phyloP scores from a whole-genome alignment of 192 early-diverging fungal genomes.

The Coemansia sp. region DNA sequence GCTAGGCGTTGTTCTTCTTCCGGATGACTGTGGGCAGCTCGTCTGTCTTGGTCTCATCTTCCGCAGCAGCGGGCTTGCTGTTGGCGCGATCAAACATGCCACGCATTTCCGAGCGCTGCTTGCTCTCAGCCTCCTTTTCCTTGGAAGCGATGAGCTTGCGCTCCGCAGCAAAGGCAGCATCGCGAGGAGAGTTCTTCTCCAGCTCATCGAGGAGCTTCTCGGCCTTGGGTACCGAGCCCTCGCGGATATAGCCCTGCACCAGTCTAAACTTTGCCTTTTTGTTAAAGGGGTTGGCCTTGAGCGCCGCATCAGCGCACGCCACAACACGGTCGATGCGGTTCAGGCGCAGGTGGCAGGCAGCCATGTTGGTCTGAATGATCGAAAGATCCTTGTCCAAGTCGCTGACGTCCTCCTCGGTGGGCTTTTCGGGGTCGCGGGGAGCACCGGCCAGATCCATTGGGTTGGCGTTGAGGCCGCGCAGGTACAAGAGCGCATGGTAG shows the following conservation, averaged over 20 bases:
- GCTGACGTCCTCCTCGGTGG: slow-evolving; percentile 40
- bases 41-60: background rate
- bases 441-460: slow-evolving; percentile 17
- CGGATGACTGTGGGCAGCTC: background rate
- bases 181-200: slow-evolving; percentile 33
- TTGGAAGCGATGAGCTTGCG: slow-evolving; percentile 34
- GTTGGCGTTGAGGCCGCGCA: slow-evolving; percentile 39
- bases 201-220: slow-evolving; percentile 43
- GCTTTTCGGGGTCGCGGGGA: slow-evolving; percentile 18
- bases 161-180: slow-evolving; percentile 40
- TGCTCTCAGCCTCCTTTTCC: slow-evolving; percentile 41
- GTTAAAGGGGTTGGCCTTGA: slow-evolving; percentile 48
- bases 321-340: slow-evolving; percentile 19
- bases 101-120: slow-evolving; percentile 47
- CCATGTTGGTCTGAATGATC: slow-evolving; percentile 48
- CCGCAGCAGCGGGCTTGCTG: background rate
- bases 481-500: slow-evolving; percentile 39
- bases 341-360: slow-evolving; percentile 47
- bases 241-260: slow-evolving; percentile 44
- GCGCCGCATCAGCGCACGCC: slow-evolving; percentile 31
- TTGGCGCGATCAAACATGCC: slow-evolving; percentile 55
- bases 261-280: slow-evolving; percentile 53
- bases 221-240: slow-evolving; percentile 39
- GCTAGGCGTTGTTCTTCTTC: background rate
- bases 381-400: slow-evolving; percentile 44